Percentiles rank a stretch among this genome's conserved stretches.
phyloP scores from a whole-genome alignment of 495 filamentous ascomycete genomes.

The Penicillium mononematosum region DNA sequence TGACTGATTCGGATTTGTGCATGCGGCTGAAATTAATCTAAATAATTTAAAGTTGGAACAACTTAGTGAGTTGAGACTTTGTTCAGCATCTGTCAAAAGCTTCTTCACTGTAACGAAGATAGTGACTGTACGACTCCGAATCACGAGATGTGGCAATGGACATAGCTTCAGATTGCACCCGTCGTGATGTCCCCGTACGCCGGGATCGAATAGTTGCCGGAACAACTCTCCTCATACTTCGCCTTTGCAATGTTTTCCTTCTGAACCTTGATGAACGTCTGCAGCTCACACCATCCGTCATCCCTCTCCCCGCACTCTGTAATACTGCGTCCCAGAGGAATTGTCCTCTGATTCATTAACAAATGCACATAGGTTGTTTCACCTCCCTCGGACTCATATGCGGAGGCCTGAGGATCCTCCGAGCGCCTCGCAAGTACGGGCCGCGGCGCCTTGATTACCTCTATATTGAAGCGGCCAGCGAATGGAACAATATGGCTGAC shows the following conservation, averaged over 20 bases:
- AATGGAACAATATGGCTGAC: constrained; percentile 60
- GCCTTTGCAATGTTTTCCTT: constrained; percentile 44
- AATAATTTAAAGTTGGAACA: background rate
- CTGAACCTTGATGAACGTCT: constrained; percentile 53
- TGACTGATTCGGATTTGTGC: background rate
- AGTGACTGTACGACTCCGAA: background rate
- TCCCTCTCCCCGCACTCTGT: constrained; percentile 54
- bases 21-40: background rate
- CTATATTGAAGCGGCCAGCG: constrained; percentile 60
- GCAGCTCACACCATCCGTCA: constrained; percentile 67
- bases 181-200: background rate
- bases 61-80: background rate
- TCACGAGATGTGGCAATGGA: background rate
- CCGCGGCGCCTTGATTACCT: constrained; percentile 57
- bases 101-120: background rate
- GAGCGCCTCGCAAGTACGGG: constrained; percentile 46
- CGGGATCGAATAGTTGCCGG: constrained; percentile 21
- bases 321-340: constrained; percentile 57
- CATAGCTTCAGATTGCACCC: background rate
- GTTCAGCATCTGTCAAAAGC: background rate
- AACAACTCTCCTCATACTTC: constrained; percentile 53
- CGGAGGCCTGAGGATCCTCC: background rate
- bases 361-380: constrained; percentile 63
- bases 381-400: constrained; percentile 10
- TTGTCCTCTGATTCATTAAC: constrained; percentile 60